Percentiles rank a stretch among this genome's conserved stretches.
phyloP scores from a whole-genome alignment of 257 asterid species.

The Nicotiana tomentosiformis region DNA sequence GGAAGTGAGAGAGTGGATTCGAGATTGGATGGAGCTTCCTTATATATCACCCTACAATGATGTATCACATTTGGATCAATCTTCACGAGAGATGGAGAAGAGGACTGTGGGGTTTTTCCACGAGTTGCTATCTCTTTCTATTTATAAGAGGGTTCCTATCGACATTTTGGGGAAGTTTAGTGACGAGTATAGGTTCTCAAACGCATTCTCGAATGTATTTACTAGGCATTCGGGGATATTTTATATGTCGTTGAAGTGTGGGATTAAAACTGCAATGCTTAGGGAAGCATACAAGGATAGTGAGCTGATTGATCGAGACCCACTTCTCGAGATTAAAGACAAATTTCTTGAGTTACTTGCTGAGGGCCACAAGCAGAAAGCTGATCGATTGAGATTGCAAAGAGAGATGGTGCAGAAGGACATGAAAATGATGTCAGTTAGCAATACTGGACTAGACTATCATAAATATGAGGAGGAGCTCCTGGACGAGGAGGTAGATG shows the following conservation, averaged over 20 bases:
- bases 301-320: constrained; percentile 32
- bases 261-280: constrained; percentile 77
- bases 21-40: constrained; percentile 90
- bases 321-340: constrained; percentile 48
- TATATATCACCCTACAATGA: constrained; percentile 83
- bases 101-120: constrained; percentile 83
- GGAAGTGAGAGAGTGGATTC: constrained; percentile 94
- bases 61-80: constrained; percentile 46
- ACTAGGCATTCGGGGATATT: constrained; percentile 89
- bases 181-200: constrained; percentile 72
- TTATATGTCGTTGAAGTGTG: constrained; percentile 80
- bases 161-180: constrained; percentile 66
- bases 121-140: constrained; percentile 70
- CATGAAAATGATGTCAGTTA: constrained; percentile 34
- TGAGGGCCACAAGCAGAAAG: constrained; percentile 51
- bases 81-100: constrained; percentile 87
- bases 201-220: constrained; percentile 66
- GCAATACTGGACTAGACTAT: background rate
- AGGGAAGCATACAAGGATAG: constrained; percentile 84
- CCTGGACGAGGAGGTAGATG: background rate
- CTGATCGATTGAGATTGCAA: constrained; percentile 39
- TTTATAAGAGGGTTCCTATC: constrained; percentile 65
- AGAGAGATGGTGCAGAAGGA: constrained; percentile 39
- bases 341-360: constrained; percentile 65
- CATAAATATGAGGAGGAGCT: background rate